phyloP scores from a whole-genome alignment of 2,329 filamentous ascomycete species.

The Fusarium sp. region DNA sequence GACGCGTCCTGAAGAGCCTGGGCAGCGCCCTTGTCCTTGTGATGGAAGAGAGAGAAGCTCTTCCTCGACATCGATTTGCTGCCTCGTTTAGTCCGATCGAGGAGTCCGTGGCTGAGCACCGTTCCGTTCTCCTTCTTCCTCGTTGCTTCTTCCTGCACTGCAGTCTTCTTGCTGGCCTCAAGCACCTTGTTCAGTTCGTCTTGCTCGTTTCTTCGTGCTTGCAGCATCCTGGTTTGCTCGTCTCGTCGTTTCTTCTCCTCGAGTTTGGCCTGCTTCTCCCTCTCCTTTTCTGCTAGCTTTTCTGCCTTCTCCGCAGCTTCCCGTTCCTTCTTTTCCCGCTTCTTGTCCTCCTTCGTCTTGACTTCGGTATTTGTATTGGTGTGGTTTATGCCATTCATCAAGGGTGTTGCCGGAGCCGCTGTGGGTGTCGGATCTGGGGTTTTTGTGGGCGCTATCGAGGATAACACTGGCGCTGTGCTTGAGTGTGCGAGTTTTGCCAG shows the following conservation, averaged over 20 bases:
- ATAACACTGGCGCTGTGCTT: slow-evolving; percentile 67
- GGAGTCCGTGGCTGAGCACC: slow-evolving; percentile 57
- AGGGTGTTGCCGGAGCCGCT: slow-evolving; percentile 23
- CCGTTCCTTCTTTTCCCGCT: slow-evolving; percentile 77
- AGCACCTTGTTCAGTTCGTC: slow-evolving; percentile 72
- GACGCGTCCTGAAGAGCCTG: slow-evolving; percentile 36
- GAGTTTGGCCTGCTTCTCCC: slow-evolving; percentile 60
- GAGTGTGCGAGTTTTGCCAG: slow-evolving; percentile 74
- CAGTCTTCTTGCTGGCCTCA: slow-evolving; percentile 74
- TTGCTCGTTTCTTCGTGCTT: slow-evolving; percentile 67
- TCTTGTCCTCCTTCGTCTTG: slow-evolving; percentile 71
- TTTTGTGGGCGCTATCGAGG: slow-evolving; percentile 29
- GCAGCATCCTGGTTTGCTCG: slow-evolving; percentile 67
- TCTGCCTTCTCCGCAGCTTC: slow-evolving; percentile 68
- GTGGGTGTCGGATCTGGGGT: slow-evolving; percentile 24
- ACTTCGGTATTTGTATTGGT: slow-evolving; percentile 44
- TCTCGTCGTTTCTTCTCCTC: slow-evolving; percentile 57
- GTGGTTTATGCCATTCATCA: slow-evolving; percentile 35
- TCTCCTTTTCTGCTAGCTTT: slow-evolving; percentile 60
- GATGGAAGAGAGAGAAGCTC: slow-evolving; percentile 74
- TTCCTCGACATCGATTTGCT: slow-evolving; percentile 85
- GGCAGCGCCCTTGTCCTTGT: slow-evolving; percentile 61
- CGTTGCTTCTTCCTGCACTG: slow-evolving; percentile 63
- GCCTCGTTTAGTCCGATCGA: slow-evolving; percentile 76
- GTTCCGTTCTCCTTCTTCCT: slow-evolving; percentile 56